phyloP scores from a whole-genome alignment of 2,329 filamentous ascomycete genomes.

The Aspergillus neotritici region DNA sequence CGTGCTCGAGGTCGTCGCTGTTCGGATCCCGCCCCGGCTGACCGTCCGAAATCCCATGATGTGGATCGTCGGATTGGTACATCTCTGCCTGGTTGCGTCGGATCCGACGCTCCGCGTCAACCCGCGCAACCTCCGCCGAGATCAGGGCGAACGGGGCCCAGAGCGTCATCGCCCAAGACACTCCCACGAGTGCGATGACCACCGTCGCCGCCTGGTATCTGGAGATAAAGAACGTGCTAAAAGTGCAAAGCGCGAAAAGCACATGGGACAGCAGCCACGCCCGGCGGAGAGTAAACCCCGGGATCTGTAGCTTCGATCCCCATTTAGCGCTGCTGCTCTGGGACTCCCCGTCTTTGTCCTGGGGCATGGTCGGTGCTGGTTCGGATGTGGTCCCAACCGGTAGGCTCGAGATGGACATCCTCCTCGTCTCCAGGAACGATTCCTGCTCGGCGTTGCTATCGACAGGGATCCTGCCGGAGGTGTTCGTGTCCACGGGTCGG shows the following conservation, averaged over 20 bases:
- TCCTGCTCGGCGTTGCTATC: conserved; percentile 15
- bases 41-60: conserved; percentile 2
- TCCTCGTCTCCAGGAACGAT: conserved; percentile 13
- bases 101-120: conserved; percentile 61
- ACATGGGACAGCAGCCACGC: conserved; percentile 81
- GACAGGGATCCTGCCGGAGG: conserved; percentile 4
- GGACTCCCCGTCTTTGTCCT: conserved; percentile 7
- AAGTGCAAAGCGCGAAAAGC: conserved; percentile 77
- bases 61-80: conserved; percentile 16
- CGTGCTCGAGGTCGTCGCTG: conserved; percentile 24
- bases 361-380: conserved; percentile 20
- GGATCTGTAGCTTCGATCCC: conserved; percentile 65
- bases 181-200: conserved; percentile 73
- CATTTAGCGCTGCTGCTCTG: conserved; percentile 26
- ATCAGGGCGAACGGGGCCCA: conserved; percentile 97
- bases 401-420: conserved; percentile 29
- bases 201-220: conserved; percentile 66
- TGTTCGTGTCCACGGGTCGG: conserved; percentile 18
- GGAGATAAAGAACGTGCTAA: conserved; percentile 71
- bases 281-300: conserved; percentile 76
- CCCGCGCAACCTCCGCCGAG: conserved; percentile 80
- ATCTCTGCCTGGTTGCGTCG: conserved; percentile 35
- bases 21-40: not conserved
- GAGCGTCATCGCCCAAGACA: conserved; percentile 86
- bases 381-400: conserved; percentile 29